Conservation (phyloP, 257 asterid genomes). For the Plantago major region DNA sequence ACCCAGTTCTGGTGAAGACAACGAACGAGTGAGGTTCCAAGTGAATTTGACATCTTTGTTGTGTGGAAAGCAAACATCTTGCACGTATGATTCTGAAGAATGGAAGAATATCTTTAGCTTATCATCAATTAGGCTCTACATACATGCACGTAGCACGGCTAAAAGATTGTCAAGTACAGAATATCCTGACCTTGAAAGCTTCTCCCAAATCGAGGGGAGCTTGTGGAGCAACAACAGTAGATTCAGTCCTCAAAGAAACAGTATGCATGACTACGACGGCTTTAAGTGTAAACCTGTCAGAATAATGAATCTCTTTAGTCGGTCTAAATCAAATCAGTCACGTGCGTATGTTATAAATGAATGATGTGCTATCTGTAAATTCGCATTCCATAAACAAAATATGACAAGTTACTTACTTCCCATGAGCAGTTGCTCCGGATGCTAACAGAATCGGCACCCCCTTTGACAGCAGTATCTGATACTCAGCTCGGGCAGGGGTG, state of each 20-base stretch:
- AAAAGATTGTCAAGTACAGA: slow-evolving; percentile 8
- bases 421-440: slow-evolving; percentile 99
- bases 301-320: slow-evolving; percentile 2
- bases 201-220: slow-evolving; percentile 70
- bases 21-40: slow-evolving; percentile 89
- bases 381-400: neutral
- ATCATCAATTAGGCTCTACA: slow-evolving; percentile 5
- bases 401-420: slow-evolving; percentile 57
- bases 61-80: slow-evolving; percentile 99
- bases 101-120: neutral
- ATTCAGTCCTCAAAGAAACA: slow-evolving; percentile 85
- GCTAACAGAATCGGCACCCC: slow-evolving; percentile 97
- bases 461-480: slow-evolving; percentile 93
- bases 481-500: slow-evolving; percentile 96
- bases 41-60: slow-evolving; percentile 93
- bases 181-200: slow-evolving; percentile 70
- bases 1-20: slow-evolving; percentile 92
- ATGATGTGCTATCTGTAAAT: neutral
- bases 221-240: slow-evolving; percentile 63
- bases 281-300: slow-evolving; percentile 73
- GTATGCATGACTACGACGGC: slow-evolving; percentile 98
- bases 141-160: slow-evolving; percentile 3
- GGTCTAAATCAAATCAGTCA: neutral
- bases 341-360: neutral
- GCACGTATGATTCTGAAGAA: slow-evolving; percentile 92